Evolutionary conservation across 768 basidiomycete species (phyloP), one percentile per base, ranked within the genome.

Genomic region (Jaapia argillacea): DNA sequence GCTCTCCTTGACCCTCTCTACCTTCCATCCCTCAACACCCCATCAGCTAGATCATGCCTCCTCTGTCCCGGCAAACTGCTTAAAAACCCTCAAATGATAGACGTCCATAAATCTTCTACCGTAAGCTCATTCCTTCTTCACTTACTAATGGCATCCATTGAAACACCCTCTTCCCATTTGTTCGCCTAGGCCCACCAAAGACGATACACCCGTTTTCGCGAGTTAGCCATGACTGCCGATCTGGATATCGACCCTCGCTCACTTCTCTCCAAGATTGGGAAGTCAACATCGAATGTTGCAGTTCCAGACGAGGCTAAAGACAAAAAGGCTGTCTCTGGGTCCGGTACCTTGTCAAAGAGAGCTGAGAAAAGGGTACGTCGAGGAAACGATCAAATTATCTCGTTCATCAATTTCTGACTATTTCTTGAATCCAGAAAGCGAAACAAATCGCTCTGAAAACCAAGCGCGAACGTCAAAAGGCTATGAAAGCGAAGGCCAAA

Each of bases 41-140:
- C n/a, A n/a, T n/a, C 72, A 20, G 55, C 74, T 26, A 71, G 72
- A 48, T 71, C 67, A 6, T 88, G 86, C 56, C 67, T 79, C 5
- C 54, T 82, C 4, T 89, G 86, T 58, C 84, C 81, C 7, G 78
- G 77, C 28, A 89, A 85, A 55, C 54, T 70, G n/a, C 67, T 89
- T 31, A 85, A 85, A 55, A 71, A 72, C 38, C 42, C 50, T 6
- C 66, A 65, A 40, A 77, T 81, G 75, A 63, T 72, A 26, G 61
- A 68, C 45, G 59, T 71, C 12, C 86, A 89, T 58, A 66, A 64
- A 45, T 63, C 62, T 6, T 82, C 85, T 25, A 76, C 71, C 60
- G 86, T 76, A 71, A 61, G 78, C 73, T 60, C 52, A 56, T 47
- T 65, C 25, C n/a, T 60, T 48, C 27, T 14, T 16, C 3, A 22